Percentiles rank a stretch among this genome's conserved stretches.
Evolutionary conservation across 2,329 filamentous ascomycete genomes (phyloP).

Genomic region (Penicillium sclerotiorum): DNA sequence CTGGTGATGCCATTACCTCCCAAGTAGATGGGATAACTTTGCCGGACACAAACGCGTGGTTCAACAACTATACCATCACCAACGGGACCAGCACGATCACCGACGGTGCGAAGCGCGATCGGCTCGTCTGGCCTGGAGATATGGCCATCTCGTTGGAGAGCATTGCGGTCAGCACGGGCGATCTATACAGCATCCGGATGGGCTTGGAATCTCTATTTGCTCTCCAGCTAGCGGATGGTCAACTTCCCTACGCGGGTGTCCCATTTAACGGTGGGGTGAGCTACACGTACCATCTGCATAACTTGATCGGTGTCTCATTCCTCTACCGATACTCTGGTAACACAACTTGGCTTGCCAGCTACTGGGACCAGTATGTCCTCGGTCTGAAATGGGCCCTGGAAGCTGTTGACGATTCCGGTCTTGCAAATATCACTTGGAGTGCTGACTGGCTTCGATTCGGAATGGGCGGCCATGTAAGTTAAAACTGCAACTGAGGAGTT

Average conservation of each 20-base stretch:
- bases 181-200: slow-evolving; percentile 55
- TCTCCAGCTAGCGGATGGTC: slow-evolving; percentile 48
- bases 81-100: slow-evolving; percentile 38
- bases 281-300: slow-evolving; percentile 61
- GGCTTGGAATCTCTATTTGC: slow-evolving; percentile 54
- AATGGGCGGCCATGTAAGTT: slow-evolving; percentile 51
- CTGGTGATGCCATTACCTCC: slow-evolving; percentile 23
- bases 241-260: slow-evolving; percentile 55
- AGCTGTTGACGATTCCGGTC: slow-evolving; percentile 46
- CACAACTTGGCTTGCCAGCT: slow-evolving; percentile 39
- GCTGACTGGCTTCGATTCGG: slow-evolving; percentile 53
- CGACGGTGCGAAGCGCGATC: slow-evolving; percentile 46
- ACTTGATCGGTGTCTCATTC: slow-evolving; percentile 49
- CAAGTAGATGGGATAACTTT: slow-evolving; percentile 12
- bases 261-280: slow-evolving; percentile 46
- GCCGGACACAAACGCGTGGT: slow-evolving; percentile 29
- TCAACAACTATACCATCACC: slow-evolving; percentile 34
- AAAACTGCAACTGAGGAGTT: not conserved
- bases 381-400: slow-evolving; percentile 47
- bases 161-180: slow-evolving; percentile 58
- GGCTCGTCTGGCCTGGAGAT: slow-evolving; percentile 63
- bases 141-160: slow-evolving; percentile 60
- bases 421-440: slow-evolving; percentile 51
- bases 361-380: slow-evolving; percentile 50
- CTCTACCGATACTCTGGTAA: slow-evolving; percentile 50